Base-by-base conservation (phyloP, 495 filamentous ascomycete species). In the Halenospora varia region DNA sequence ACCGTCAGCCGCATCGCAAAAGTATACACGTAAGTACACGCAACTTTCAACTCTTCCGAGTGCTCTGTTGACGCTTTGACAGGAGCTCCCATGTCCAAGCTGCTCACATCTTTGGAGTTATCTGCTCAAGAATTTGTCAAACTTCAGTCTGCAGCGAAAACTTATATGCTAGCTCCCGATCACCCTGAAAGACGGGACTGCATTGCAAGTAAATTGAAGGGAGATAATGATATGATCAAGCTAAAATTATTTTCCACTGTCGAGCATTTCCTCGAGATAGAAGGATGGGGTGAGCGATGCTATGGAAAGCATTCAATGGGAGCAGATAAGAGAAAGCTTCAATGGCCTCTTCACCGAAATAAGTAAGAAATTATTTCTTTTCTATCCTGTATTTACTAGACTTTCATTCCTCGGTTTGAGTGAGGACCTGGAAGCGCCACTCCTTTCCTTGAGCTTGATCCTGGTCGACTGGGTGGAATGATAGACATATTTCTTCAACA, bases 141-240 rank as follows among this genome's bases (percentile, higher is more conserved):
- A 51, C 71, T 87, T 1, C 81, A 86, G 66, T 75, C 79, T 1
- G 80, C 77, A 3, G 82, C 82, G 0, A 87, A 85, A 61, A 61
- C 56, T 10, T 87, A 80, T 60, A 87, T 87, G 83, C 69, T 87
- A 15, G 74, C 86, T 63, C 68, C 77, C 23, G 62, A 71, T 4
- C 66, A 82, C 56, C 82, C 82, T 1, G 81, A 86, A 13, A 70
- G 83, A 25, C 75, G 75, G 42, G 76, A 82, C 9, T 86, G 82
- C 57, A 81, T 86, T 1, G 83, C 82, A 3, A 80, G 75, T 46
- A 71, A 78, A n/a, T 79, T 78, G 8, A 82, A 77, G 52, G 82
- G 81, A 2, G 82, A 84, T 58, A 77, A 75, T 0, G 82, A 85
- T 52, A 80, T 84, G 76, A 79, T 82, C 10, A 84, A 83, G 57